Evolutionary conservation across 1,284 basidiomycete genomes (phyloP).

Genomic region (Cerioporus squamosus): DNA sequence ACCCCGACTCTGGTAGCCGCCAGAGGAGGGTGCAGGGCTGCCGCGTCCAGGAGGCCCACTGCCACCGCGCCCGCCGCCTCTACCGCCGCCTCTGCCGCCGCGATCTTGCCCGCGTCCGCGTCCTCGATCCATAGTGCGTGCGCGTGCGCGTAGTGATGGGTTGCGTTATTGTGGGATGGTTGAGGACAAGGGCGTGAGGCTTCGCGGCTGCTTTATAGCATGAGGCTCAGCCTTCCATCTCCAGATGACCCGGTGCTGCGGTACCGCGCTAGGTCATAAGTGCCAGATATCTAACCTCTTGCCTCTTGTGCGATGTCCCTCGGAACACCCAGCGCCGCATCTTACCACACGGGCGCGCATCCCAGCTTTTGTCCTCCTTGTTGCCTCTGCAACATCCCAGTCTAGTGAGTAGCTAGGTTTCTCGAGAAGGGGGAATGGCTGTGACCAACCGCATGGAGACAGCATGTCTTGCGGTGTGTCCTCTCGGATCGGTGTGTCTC

Average conservation of each 20-base stretch:
- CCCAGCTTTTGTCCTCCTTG: no score
- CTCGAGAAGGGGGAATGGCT: not conserved
- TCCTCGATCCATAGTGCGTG: constrained; percentile 23
- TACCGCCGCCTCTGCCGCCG: constrained; percentile 23
- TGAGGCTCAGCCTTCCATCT: not conserved
- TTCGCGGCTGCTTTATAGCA: not conserved
- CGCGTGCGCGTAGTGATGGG: not conserved
- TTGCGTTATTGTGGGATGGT: not conserved
- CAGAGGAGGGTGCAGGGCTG: constrained; percentile 13
- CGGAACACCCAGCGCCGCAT: no score
- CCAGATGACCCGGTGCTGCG: not conserved
- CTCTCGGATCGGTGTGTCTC: no score
- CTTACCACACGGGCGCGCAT: no score
- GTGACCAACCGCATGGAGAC: not conserved
- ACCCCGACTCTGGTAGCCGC: constrained; percentile 1
- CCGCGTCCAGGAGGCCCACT: constrained; percentile 15
- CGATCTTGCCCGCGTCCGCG: constrained; percentile 30
- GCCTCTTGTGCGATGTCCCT: no score
- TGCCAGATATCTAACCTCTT: no score
- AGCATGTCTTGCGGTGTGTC: not conserved
- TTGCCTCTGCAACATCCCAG: no score
- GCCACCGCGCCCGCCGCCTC: constrained; percentile 9
- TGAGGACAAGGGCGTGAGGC: not conserved
- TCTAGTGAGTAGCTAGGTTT: not conserved
- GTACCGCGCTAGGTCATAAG: not conserved